Evolutionary conservation across 2,329 filamentous ascomycete species (phyloP), one percentile per base, ranked within the genome.

Genomic region (Ophiocordyceps camponoti-leonardi): DNA sequence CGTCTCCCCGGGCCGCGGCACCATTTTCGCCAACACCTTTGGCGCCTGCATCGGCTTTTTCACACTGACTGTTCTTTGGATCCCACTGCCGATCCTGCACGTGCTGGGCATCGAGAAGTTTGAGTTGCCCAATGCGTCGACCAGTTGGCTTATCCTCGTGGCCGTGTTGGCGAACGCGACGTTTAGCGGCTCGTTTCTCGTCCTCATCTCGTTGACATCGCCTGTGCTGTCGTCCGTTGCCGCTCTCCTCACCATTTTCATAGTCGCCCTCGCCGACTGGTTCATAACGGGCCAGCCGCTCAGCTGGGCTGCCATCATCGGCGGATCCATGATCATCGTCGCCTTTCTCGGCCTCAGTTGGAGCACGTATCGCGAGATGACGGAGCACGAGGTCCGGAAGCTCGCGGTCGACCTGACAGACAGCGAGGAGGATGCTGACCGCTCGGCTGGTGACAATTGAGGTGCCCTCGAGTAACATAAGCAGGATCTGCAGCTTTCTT

Each of bases 1-100:
- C 44, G 84, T 81, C 45, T 81, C 77, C 41, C 77, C 92, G 0
- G 78, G 75, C n/a, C 79, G 88, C n/a, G 88, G 87, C 54, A 92
- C 94, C 71, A 80, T 96, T 49, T 96, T 98, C 54, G 88, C 92
- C 55, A 96, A 94, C 60, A 82, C 84, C 0, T 92, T 96, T 56
- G 92, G 86, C 45, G 85, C 80, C 51, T 68, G 90, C 58, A 92
- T 98, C 50, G 92, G 92, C 3, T 56, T 70, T 7, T 95, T 96
- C 60, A 98, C 92, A 0, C 64, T 96, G 23, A 65, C 75, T 1
- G 83, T 96, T 7, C 75, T 98, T 4, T 98, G 92, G 92, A 77
- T 96, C 42, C 92, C 92, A 1, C 61, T 98, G 10, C 90, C 90
- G 0, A 65, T 96, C 30, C 67, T 98, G 30, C 86, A 98, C 62